These are phyloP conservation scores for Hymenoscyphus salicellus DNA, from an alignment of 2,329 filamentous ascomycete species.

Conservation along the genomic window DNA sequence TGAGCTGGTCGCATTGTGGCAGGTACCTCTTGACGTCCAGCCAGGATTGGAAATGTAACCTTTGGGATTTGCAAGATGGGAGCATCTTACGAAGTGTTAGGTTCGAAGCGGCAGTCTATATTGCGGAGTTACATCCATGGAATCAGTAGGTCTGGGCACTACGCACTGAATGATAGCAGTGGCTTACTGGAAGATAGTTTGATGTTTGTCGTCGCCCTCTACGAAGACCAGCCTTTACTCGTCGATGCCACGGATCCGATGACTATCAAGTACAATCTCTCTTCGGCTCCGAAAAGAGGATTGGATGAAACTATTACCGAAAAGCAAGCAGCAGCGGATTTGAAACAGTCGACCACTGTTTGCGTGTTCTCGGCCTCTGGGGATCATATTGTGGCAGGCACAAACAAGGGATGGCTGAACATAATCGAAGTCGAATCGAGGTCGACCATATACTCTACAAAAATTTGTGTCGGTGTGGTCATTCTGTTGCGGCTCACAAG, in stretches of 20 bases:
- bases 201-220: slow-evolving; percentile 85
- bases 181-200: slow-evolving; percentile 50
- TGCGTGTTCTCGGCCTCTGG: slow-evolving; percentile 84
- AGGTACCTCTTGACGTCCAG: slow-evolving; percentile 88
- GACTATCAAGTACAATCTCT: slow-evolving; percentile 72
- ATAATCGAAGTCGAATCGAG: slow-evolving; percentile 81
- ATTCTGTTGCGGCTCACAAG: slow-evolving; percentile 80
- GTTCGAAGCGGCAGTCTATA: slow-evolving; percentile 91
- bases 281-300: slow-evolving; percentile 76
- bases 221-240: slow-evolving; percentile 86
- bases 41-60: slow-evolving; percentile 92
- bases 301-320: slow-evolving; percentile 70
- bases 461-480: slow-evolving; percentile 82
- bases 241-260: slow-evolving; percentile 72
- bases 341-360: slow-evolving; percentile 91
- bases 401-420: slow-evolving; percentile 94
- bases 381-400: slow-evolving; percentile 86
- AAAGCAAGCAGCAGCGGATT: slow-evolving; percentile 86
- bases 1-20: slow-evolving; percentile 93
- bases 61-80: slow-evolving; percentile 83
- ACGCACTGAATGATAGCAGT: background rate
- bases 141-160: slow-evolving; percentile 64
- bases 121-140: slow-evolving; percentile 88
- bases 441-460: slow-evolving; percentile 83
- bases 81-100: slow-evolving; percentile 75